phyloP scores from a whole-genome alignment of 83 land plant species.

The Picea abies region DNA sequence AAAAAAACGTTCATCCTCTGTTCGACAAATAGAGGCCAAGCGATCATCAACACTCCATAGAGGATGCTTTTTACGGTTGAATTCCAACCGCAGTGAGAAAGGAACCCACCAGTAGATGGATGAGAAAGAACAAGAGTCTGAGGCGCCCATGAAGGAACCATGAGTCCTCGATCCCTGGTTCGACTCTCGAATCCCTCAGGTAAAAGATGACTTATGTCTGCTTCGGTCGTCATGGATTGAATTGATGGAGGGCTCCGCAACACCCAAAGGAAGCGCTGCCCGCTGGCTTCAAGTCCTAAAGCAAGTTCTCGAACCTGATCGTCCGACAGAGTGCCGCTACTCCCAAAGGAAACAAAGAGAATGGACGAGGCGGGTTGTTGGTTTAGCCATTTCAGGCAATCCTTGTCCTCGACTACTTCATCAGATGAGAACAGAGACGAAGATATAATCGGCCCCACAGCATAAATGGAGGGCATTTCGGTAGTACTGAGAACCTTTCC shows the following conservation, averaged over 20 bases:
- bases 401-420: neutral
- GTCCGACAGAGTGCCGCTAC: neutral
- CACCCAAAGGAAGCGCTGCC: constrained; percentile 16
- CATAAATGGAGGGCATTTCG: no score
- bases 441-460: no score
- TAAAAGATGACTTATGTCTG: neutral
- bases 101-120: neutral
- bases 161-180: neutral
- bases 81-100: constrained; percentile 22
- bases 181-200: constrained; percentile 7
- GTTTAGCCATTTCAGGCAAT: constrained; percentile 1
- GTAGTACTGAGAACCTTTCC: no score
- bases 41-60: neutral
- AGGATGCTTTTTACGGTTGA: neutral
- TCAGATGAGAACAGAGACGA: no score
- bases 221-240: no score
- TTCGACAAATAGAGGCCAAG: no score
- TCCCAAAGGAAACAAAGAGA: constrained; percentile 12
- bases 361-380: neutral
- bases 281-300: constrained; percentile 3
- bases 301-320: constrained; percentile 14
- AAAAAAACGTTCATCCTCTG: no score
- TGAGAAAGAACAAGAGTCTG: constrained; percentile 8
- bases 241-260: neutral
- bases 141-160: constrained; percentile 19